Percentiles rank a stretch among this genome's conserved stretches.
Conservation (phyloP, 495 filamentous ascomycete species). For the Penicillium manginii region DNA sequence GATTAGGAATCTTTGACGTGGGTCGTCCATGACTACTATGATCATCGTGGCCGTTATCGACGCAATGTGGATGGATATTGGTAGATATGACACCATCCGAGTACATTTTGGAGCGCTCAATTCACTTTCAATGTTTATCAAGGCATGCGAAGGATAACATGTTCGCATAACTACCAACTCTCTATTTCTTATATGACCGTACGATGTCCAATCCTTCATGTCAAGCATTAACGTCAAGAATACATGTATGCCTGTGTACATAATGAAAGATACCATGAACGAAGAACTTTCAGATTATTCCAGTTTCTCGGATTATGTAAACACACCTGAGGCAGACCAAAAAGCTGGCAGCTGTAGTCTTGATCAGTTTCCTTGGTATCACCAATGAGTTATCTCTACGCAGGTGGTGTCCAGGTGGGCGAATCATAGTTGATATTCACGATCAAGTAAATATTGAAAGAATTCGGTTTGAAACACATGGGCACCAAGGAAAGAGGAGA, state of each 20-base stretch:
- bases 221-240: conserved; percentile 24
- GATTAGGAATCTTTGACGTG: conserved; percentile 28
- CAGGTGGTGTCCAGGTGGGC: no score
- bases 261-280: conserved; percentile 30
- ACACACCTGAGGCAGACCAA: no score
- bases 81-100: not conserved
- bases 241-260: conserved; percentile 20
- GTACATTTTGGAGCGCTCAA: conserved; percentile 1
- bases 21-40: not conserved
- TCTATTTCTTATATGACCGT: conserved; percentile 6
- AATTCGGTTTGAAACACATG: no score
- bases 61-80: not conserved
- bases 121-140: not conserved
- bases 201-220: conserved; percentile 17
- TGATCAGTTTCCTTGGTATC: no score
- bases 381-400: no score
- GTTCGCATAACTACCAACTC: conserved; percentile 5
- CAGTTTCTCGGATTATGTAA: not conserved
- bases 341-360: no score
- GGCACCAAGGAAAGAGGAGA: no score
- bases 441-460: no score
- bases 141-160: conserved; percentile 8
- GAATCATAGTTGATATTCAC: no score
- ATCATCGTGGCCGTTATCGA: not conserved
- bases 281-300: conserved; percentile 2